Evolutionary conservation across 768 basidiomycete genomes (phyloP), one percentile per base, ranked within the genome.

Genomic region (Lyophyllum shimeji): DNA sequence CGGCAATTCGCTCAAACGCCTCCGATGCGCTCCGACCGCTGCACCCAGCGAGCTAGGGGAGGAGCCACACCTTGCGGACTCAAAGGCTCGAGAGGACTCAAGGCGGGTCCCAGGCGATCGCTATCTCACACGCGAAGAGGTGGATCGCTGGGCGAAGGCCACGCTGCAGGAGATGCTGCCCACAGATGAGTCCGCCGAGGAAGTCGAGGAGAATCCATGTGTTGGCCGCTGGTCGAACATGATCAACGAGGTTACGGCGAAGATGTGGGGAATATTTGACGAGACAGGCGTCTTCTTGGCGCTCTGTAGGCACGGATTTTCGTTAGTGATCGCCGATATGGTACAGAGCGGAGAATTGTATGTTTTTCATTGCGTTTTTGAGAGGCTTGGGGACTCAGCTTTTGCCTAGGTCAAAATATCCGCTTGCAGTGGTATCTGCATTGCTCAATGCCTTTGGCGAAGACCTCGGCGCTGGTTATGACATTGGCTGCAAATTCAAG

Each of bases 1-100:
- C 0, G 71, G 72, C 52, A 59, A 72, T 46, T 72, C 69, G 0
- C 53, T 67, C 18, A 69, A 69, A 46, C 55, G 64, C 9, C 29
- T 67, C 29, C 43, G n/a, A n/a, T n/a, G n/a, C 52, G 2, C 46
- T 48, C 0, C 24, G 55, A 37, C 45, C 46, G 7, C 58, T 53
- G 1, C 11, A n/a, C 20, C 46, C 44, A 46, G 18, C 39, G 49
- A 53, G 46, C 49, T n/a, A 39, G 50, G 46, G 52, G n/a, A 43
- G 5, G 34, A 40, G 23, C 33, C 56, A 17, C 34, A 13, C 34
- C 34, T 37, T 46, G 44, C 48, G 27, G 13, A 9, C 5, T 50
- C 43, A 8, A 46, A 44, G 18, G 67, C 65, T 18, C 39, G 33
- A 9, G 17, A 37, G 6, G 67, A 68, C 31, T 5, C 51, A 8